Percentiles rank a stretch among this genome's conserved stretches.
phyloP scores from a whole-genome alignment of 352 stramenopile genomes.

The Phytophthora kernoviae region DNA sequence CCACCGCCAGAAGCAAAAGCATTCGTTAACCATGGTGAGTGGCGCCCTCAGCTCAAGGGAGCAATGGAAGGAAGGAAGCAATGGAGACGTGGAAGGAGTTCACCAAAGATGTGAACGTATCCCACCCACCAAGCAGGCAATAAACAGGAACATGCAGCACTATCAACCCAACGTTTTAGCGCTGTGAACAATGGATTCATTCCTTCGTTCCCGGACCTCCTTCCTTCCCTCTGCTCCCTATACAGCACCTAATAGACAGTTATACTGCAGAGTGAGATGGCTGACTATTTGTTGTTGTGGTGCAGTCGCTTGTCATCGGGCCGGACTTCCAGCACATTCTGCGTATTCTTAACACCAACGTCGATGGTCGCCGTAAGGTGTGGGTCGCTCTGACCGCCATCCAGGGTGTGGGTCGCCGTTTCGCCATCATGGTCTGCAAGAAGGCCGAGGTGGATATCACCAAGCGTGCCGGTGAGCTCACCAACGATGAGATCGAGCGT shows the following conservation, averaged over 20 bases:
- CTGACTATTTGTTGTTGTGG: constrained; percentile 8
- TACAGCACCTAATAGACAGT: no score
- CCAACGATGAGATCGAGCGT: constrained; percentile 99
- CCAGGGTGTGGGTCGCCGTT: constrained; percentile 86
- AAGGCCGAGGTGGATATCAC: constrained; percentile 99
- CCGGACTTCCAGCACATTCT: constrained; percentile 99
- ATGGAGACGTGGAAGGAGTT: neutral
- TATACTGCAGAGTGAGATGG: no score
- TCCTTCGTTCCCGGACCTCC: no score
- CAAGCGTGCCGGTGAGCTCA: constrained; percentile 98
- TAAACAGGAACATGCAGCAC: no score
- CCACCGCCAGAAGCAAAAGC: constrained; percentile 86
- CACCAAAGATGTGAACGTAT: no score
- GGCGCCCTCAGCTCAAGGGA: neutral
- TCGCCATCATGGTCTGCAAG: constrained; percentile 98
- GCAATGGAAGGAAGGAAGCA: neutral
- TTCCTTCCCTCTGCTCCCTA: no score
- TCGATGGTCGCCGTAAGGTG: constrained; percentile 97
- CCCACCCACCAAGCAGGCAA: no score
- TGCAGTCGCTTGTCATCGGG: constrained; percentile 90
- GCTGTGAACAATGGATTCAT: no score
- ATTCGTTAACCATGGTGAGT: constrained; percentile 85
- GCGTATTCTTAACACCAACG: constrained; percentile 99
- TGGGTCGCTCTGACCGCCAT: constrained; percentile 87
- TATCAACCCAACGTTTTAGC: no score